Evolutionary conservation across 257 asterid genomes (phyloP).

Genomic region (Datura wrightii): DNA sequence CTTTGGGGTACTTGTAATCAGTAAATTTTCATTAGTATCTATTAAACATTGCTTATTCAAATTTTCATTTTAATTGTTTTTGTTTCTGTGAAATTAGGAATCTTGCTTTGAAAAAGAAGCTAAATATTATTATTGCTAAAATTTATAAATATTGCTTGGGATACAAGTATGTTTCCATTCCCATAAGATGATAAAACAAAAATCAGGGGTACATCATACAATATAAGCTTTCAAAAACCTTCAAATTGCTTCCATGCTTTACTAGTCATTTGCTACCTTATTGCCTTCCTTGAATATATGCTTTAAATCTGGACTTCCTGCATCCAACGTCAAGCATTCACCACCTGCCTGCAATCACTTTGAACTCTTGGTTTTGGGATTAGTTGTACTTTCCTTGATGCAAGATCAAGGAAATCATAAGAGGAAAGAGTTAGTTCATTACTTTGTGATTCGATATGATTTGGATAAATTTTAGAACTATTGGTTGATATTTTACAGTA

Average conservation of each 20-base stretch:
- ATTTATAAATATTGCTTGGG: not conserved
- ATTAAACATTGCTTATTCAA: slow-evolving; percentile 16
- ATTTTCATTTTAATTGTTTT: not conserved
- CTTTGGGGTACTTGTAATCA: slow-evolving; percentile 11
- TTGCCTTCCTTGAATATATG: not conserved
- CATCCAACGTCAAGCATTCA: not conserved
- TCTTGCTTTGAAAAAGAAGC: not conserved
- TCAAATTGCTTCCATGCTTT: not conserved
- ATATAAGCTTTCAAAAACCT: not conserved
- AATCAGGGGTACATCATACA: not conserved
- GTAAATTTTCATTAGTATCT: not conserved
- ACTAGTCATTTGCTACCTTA: not conserved
- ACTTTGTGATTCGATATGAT: not conserved
- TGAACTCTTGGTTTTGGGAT: slow-evolving; percentile 2
- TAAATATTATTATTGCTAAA: not conserved
- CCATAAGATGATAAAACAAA: not conserved
- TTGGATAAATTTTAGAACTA: not conserved
- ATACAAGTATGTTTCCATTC: not conserved
- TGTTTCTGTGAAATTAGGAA: not conserved
- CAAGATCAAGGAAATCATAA: not conserved
- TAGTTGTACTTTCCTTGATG: slow-evolving; percentile 10
- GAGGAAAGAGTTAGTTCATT: not conserved
- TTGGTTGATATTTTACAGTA: not conserved
- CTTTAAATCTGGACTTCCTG: not conserved
- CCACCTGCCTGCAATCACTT: not conserved